These are phyloP conservation scores for Talaromyces sp. DNA, from an alignment of 2,329 filamentous ascomycete genomes.

Conservation along the genomic window DNA sequence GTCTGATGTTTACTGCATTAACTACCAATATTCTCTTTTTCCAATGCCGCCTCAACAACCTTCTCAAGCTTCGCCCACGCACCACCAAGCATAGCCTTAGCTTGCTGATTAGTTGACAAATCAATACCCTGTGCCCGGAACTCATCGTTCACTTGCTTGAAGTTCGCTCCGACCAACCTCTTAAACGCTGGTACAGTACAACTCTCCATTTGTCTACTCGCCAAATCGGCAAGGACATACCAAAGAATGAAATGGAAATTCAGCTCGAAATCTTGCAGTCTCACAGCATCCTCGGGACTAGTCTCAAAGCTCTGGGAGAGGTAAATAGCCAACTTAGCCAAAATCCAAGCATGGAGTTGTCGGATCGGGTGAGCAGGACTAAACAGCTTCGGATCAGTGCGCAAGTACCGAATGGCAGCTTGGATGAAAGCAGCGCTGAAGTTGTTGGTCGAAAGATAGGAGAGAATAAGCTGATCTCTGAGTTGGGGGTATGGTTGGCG, in stretches of 20 bases:
- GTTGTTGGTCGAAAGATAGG: conserved; percentile 47
- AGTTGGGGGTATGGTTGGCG: conserved; percentile 59
- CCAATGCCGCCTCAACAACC: conserved; percentile 31
- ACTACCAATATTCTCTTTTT: conserved; percentile 21
- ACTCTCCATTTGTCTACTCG: conserved; percentile 24
- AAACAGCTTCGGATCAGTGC: conserved; percentile 56
- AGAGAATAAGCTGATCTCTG: conserved; percentile 56
- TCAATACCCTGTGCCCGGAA: conserved; percentile 31
- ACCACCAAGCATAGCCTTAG: conserved; percentile 26
- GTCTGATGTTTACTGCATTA: neutral
- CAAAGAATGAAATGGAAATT: conserved; percentile 39
- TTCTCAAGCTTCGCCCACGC: conserved; percentile 56
- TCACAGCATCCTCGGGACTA: conserved; percentile 17
- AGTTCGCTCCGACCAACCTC: conserved; percentile 27
- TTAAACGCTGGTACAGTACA: conserved; percentile 36
- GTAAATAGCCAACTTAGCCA: conserved; percentile 35
- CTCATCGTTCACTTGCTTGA: conserved; percentile 31
- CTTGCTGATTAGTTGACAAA: conserved; percentile 20
- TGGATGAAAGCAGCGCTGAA: conserved; percentile 56
- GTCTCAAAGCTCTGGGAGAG: conserved; percentile 28
- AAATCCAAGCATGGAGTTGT: conserved; percentile 49
- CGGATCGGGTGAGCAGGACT: conserved; percentile 57
- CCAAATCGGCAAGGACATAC: conserved; percentile 35
- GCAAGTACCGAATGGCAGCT: conserved; percentile 54
- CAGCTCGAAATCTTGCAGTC: conserved; percentile 26